Base-by-base conservation (phyloP, 2,329 filamentous ascomycete species). In the Parastagonospora avenae region DNA sequence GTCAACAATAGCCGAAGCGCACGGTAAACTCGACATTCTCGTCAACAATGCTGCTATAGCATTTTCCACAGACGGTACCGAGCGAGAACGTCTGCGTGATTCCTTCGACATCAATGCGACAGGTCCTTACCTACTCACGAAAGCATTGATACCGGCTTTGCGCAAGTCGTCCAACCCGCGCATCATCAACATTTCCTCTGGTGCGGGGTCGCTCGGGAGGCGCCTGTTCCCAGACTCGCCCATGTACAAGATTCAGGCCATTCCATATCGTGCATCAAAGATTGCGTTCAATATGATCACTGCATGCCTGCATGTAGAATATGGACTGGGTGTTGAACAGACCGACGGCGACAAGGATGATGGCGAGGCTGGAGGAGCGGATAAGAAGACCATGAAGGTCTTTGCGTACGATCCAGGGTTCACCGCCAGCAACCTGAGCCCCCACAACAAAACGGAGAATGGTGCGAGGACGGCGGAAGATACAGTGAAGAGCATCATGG, bases 351-450 rank as follows among this genome's bases (percentile, higher is more conserved):
- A 41, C 8, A 52, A 50, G 3, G 11, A 19, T 8, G 48, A 51
- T 5, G 43, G 4, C 9, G 35, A 37, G 9, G 36, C 19, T 15
- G 48, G 53, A 8, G 14, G 40, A 8, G 64, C 62, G 4, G 39
- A 35, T 4, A 40, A 39, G 6, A 47, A 45, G 30, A 42, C 36
- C 1, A 66, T 75, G 50, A 77, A 73, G 52, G 69, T 76, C 0
- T 76, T 74, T 50, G 61, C 68, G 6, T 76, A 67, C 42, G 70
- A 70, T 55, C 75, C 74, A 0, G 74, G 74, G 0, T 77, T 76
- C 46, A 74, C 69, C 0, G 62, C 67, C 10, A 70, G 64, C 3
- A 72, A 74, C 46, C 36, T 77, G 15, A 59, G 68, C 3, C 36
- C 46, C 12, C 47, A 67, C 27, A 76, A 76, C 37, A 71, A 57